Conservation (phyloP, 345 rosid genomes). For the Camelina hispida region DNA sequence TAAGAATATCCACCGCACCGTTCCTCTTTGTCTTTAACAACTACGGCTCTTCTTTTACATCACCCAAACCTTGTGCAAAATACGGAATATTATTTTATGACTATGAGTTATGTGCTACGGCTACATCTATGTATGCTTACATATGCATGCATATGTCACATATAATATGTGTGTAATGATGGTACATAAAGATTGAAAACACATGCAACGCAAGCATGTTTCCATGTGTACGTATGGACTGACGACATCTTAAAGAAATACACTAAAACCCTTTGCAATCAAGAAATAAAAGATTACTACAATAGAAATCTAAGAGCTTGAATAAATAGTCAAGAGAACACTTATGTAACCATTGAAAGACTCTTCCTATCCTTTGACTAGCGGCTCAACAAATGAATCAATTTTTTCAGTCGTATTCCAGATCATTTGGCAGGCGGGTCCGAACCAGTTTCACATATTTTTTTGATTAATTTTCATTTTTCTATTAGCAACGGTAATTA, state of each 20-base stretch:
- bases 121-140: background rate
- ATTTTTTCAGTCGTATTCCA: background rate
- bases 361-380: background rate
- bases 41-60: background rate
- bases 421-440: background rate
- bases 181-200: conserved; percentile 4
- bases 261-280: conserved; percentile 1
- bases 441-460: conserved; percentile 5
- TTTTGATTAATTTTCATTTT: background rate
- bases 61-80: background rate
- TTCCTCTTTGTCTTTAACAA: conserved; percentile 2
- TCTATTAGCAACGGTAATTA: background rate
- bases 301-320: background rate
- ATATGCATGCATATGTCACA: background rate
- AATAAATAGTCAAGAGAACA: too few relatives aligned
- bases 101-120: background rate
- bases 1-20: conserved; percentile 18
- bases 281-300: conserved; percentile 3
- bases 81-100: background rate
- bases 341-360: too few relatives aligned
- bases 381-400: conserved; percentile 6
- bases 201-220: conserved; percentile 9
- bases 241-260: background rate
- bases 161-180: background rate
- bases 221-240: background rate